Evolutionary conservation across 352 stramenopile species (phyloP), one percentile per base, ranked within the genome.

Genomic region (Globisporangium spinosum): DNA sequence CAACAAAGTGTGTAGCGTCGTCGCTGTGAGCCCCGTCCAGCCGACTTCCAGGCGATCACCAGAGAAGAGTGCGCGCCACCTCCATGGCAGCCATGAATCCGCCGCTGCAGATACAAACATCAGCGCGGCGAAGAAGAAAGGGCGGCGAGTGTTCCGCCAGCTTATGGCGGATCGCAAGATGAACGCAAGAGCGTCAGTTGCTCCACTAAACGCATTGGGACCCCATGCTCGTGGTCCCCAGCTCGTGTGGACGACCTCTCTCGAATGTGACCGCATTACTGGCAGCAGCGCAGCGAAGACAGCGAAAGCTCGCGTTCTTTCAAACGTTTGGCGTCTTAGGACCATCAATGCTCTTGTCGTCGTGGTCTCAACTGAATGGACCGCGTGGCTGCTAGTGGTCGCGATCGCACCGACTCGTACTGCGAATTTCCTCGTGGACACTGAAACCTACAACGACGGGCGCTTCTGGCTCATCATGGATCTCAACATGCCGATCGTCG

Each of bases 341-440:
- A 17, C 38, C 57, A 6, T 40, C 45, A 2, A 53, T 69, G 20
- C 17, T 65, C 25, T 9, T 58, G 34, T 65, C 22, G 34, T 60
- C 2, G 0, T 75, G 5, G 15, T 79, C n/a, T 76, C 74, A 13
- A 51, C 77, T 9, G 62, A 25, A 1, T 83, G 77, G 77, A 77
- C 73, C 0, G 12, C 34, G 32, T 80, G 69, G 75, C 64, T 84
- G 17, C 71, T 82, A 4, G 29, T 75, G 0, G 55, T 82, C 15
- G 69, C 59, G 1, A 7, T 77, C 22, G 70, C 67, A 22, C 77
- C 73, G 3, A 82, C 77, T 47, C 53, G 47, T 34, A 72, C 69
- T 0, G 75, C 71, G 10, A 84, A 82, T 51, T 72, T 58, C 23
- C 65, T 84, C 45, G 78, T 84, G 75, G 60, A 71, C 56, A 82